phyloP scores from a whole-genome alignment of 345 rosid genomes.

The Adansonia digitata region DNA sequence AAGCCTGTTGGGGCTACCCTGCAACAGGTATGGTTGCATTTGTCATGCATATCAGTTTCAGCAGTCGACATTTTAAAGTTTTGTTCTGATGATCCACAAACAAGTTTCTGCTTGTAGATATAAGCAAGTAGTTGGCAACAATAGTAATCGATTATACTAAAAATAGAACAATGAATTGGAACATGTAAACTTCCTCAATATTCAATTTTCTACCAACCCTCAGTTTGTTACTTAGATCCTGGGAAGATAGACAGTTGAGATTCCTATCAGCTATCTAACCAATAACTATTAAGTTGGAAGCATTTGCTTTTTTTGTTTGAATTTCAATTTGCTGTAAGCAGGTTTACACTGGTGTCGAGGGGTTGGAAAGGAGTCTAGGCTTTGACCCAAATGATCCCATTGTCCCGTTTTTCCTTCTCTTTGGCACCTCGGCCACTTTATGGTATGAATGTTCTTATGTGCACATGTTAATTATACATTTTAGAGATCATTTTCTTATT shows the following conservation, averaged over 20 bases:
- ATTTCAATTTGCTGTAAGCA: conserved; percentile 19
- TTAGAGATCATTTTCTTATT: conserved; percentile 16
- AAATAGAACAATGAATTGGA: not conserved
- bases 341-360: conserved; percentile 52
- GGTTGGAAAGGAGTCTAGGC: conserved; percentile 66
- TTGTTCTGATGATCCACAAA: conserved; percentile 3
- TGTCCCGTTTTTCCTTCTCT: conserved; percentile 54
- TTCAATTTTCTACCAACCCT: not conserved
- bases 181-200: not conserved
- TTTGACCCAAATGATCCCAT: conserved; percentile 83
- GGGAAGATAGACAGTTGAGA: conserved; percentile 2
- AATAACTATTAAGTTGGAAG: not conserved
- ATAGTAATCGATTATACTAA: not conserved
- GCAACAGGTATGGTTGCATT: conserved; percentile 53
- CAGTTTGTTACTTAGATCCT: not conserved
- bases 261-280: not conserved
- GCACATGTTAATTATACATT: conserved; percentile 7
- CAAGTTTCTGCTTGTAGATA: not conserved
- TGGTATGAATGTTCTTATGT: conserved; percentile 61
- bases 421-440: conserved; percentile 66
- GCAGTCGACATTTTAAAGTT: not conserved
- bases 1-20: conserved; percentile 58
- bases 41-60: conserved; percentile 14
- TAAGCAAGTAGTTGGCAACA: not conserved
- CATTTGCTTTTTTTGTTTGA: not conserved